phyloP scores from a whole-genome alignment of 2,329 filamentous ascomycete species.

The Alternaria sp. region DNA sequence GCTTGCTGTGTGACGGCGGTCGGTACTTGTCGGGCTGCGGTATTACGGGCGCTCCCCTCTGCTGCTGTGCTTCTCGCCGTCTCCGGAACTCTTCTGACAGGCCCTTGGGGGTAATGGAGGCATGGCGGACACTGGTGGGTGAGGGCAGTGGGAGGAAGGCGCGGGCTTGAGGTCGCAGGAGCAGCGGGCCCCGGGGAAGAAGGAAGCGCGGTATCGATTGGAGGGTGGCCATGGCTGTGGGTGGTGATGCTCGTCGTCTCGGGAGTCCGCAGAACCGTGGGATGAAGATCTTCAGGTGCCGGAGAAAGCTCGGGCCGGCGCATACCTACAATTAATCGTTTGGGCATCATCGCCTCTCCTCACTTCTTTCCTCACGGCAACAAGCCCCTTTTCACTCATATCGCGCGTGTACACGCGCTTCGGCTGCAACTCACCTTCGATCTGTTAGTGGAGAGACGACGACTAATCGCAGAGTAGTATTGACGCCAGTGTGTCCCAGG shows the following conservation, averaged over 20 bases:
- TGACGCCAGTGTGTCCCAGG: neutral
- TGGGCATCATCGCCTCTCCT: slow-evolving; percentile 1
- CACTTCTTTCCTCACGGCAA: neutral
- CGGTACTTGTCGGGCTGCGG: slow-evolving; percentile 90
- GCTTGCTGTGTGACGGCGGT: slow-evolving; percentile 85
- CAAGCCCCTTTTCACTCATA: neutral
- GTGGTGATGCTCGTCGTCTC: slow-evolving; percentile 26
- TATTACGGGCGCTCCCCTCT: slow-evolving; percentile 62
- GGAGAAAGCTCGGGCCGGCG: slow-evolving; percentile 31
- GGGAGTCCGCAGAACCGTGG: slow-evolving; percentile 26
- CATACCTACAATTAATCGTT: neutral
- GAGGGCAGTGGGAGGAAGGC: slow-evolving; percentile 24
- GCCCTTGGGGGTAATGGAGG: slow-evolving; percentile 40
- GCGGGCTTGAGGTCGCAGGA: slow-evolving; percentile 36
- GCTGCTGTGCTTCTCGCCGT: slow-evolving; percentile 44
- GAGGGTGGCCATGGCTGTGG: slow-evolving; percentile 42
- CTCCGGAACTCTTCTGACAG: slow-evolving; percentile 44
- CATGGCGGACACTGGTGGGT: slow-evolving; percentile 40
- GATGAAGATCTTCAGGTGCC: slow-evolving; percentile 27
- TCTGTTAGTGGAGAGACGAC: slow-evolving; percentile 6
- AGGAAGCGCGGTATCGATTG: slow-evolving; percentile 49
- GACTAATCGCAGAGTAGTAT: slow-evolving; percentile 10
- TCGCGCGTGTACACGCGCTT: neutral
- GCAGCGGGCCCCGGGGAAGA: slow-evolving; percentile 36
- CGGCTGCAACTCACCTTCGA: neutral